Evolutionary conservation across 2,329 filamentous ascomycete species (phyloP), one percentile per base, ranked within the genome.

Genomic region (Aspergillus sp.): DNA sequence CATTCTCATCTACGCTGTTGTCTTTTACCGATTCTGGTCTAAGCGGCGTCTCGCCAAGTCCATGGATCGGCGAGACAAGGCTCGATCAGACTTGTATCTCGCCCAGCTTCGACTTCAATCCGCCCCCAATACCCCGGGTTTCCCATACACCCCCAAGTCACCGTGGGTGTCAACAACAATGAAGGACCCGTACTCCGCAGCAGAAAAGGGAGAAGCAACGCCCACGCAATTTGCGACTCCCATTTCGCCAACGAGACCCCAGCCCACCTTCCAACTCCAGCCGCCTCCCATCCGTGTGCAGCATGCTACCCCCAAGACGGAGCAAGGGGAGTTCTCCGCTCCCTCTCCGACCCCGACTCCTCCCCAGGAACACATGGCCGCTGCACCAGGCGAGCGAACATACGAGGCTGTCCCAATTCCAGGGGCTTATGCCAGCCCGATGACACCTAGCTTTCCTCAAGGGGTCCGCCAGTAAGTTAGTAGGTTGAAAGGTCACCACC

Each of bases 1-100:
- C 74, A 96, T 99, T 76, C 83, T 88, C 57, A 91, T 99, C 72
- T 99, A 99, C 84, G 92, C 87, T 73, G 86, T 97, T 74, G 89
- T 97, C 76, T 97, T 98, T 84, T 98, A 96, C 85, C 91, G 95
- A 71, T 96, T 96, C 85, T 97, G 93, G 87, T 93, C 91, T 68
- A 99, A 98, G 86, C 91, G 92, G 77, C 91, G 91, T 76, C 91
- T 99, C 65, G 89, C 91, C 80, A 98, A 97, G 85, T 93, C 93
- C 66, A 99, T 99, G 95, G 91, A 96, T 76, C 84, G 91, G 75
- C 92, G 95, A 71, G 95, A 99, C 84, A 91, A 91, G 74, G 95
- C 95, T 67, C 91, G 95, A 65, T 94, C 91, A 64, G 93, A 98
- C 76, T 87, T 99, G 66, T 98, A 98, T 83, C 91, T 98, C 66